Conservation (phyloP, 495 filamentous ascomycete species). For the Podospora pseudopauciseta region DNA sequence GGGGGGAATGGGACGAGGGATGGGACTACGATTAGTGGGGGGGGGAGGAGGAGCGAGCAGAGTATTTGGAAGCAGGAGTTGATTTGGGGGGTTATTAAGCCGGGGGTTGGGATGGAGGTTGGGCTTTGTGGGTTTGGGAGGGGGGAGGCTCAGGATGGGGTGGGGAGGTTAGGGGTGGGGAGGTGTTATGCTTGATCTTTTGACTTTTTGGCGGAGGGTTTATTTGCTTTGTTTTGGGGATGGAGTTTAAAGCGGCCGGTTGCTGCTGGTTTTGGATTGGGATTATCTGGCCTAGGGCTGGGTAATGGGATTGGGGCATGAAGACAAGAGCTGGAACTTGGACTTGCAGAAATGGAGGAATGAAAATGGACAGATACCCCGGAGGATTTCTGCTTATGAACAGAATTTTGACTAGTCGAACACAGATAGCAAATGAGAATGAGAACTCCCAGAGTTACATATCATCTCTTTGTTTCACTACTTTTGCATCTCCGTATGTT, state of each 20-base stretch:
- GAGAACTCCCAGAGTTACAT: too few species aligned
- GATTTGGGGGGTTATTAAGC: conserved; percentile 42
- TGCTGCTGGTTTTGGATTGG: background rate
- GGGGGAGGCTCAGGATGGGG: conserved; percentile 15
- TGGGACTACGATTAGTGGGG: background rate
- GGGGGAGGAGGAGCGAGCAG: conserved; percentile 14
- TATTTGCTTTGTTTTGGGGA: background rate
- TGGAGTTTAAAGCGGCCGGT: background rate
- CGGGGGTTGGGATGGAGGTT: conserved; percentile 30
- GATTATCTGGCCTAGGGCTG: background rate
- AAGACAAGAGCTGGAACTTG: background rate
- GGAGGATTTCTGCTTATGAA: background rate
- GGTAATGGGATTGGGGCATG: background rate
- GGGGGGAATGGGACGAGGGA: conserved; percentile 12
- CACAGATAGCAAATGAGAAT: too few species aligned
- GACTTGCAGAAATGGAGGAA: background rate
- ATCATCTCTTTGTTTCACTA: too few species aligned
- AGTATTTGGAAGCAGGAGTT: conserved; percentile 30
- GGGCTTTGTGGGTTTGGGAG: conserved; percentile 41
- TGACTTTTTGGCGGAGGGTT: background rate
- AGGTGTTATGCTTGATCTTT: conserved; percentile 39
- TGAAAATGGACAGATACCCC: background rate
- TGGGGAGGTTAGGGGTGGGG: conserved; percentile 30
- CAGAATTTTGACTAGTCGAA: too few species aligned
- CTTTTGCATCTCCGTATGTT: too few species aligned